Conservation (phyloP, 768 basidiomycete genomes). For the Suillus subaureus region DNA sequence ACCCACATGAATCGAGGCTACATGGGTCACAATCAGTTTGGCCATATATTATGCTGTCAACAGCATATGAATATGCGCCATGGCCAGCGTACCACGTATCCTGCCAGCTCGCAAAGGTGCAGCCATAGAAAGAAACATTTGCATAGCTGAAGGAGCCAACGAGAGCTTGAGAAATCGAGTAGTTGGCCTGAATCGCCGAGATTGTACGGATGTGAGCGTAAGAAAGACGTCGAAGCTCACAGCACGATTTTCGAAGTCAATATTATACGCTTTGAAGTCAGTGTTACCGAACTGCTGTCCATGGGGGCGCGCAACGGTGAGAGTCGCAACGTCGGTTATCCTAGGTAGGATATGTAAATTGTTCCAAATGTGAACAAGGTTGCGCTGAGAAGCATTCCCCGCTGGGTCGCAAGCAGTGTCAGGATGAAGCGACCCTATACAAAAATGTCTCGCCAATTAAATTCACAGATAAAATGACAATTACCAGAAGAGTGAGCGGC, state of each 20-base stretch:
- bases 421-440: conserved; percentile 44
- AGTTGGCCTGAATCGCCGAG: conserved; percentile 42
- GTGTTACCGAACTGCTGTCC: conserved; percentile 49
- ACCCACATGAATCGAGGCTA: conserved; percentile 7
- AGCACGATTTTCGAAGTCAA: conserved; percentile 64
- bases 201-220: not conserved
- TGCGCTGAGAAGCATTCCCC: conserved; percentile 42
- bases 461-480: conserved; percentile 1
- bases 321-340: conserved; percentile 60
- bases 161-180: conserved; percentile 60
- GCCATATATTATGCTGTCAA: conserved; percentile 64
- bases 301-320: conserved; percentile 52
- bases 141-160: conserved; percentile 67
- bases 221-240: conserved; percentile 34
- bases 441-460: not conserved
- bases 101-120: conserved; percentile 61
- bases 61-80: conserved; percentile 58
- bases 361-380: conserved; percentile 55
- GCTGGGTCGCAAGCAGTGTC: conserved; percentile 38
- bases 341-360: conserved; percentile 49
- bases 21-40: conserved; percentile 62
- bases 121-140: conserved; percentile 67
- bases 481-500: conserved; percentile 31
- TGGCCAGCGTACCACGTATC: conserved; percentile 68
- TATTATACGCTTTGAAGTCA: conserved; percentile 67